Base-by-base conservation (phyloP, 1,284 basidiomycete species). In the Tilletia walkeri region DNA sequence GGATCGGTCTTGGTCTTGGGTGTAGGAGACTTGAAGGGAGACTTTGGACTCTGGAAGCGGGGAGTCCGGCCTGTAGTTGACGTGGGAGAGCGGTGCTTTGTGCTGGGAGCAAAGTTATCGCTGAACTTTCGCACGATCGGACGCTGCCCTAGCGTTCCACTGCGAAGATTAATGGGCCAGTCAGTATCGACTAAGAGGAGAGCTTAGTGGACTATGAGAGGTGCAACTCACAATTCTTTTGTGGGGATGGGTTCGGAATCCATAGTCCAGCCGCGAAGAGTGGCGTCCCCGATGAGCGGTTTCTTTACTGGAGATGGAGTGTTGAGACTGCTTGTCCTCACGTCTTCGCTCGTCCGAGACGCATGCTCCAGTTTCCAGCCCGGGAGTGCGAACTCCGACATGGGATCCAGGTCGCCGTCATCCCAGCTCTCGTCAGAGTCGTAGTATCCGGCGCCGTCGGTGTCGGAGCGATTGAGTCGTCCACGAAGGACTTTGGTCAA, bases 351-450 rank as follows among this genome's bases (percentile, higher is more conserved):
- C 3, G 24, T 20, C 20, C 54, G 54, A 12, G 24, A 10, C 12
- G 54, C 54, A 4, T 30, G 20, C 24, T 56, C 20, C n/a, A 56
- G 16, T 14, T 39, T 63, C 59, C 59, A 63, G 34, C 34, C 38
- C 16, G 59, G 59, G 30, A 63, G 36, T 38, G 59, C 59, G 34
- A 36, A 63, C 34, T 63, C 59, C 12, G 59, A 63, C 30, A 36
- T 20, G 3, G 59, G 59, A 14, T 63, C 38, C 9, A 63, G 36
- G 10, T 63, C 59, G 34, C 59, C 59, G 36, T 63, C 59, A n/a
- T 63, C 59, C 59, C 59, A 63, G 59, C 59, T 63, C 36, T 63
- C 59, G 59, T 63, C 59, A 16, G 59, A 63, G 59, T 63, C 59
- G 34, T 63, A 41, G 20, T 34, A 56, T 2, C n/a, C 54, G 3